A percentile compares a stretch with the other conserved stretches of the same genome.
These are phyloP conservation scores for Irpex lacteus DNA, from an alignment of 1,284 basidiomycete species.

Conservation along the genomic window DNA sequence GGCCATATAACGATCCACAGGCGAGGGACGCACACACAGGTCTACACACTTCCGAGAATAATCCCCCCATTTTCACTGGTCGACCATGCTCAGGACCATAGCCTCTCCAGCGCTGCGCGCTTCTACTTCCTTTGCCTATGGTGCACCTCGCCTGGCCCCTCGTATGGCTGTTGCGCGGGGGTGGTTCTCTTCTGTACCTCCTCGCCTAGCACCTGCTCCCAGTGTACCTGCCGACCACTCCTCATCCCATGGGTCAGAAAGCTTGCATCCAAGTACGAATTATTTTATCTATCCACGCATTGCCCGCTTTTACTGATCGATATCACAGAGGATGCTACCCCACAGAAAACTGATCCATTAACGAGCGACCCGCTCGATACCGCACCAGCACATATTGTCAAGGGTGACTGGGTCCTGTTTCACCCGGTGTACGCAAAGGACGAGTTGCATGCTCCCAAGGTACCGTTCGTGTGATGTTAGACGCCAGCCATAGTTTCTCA, in stretches of 20 bases:
- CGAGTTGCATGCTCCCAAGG: conserved; percentile 78
- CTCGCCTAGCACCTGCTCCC: background rate
- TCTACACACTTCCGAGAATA: background rate
- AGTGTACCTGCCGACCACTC: background rate
- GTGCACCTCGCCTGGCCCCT: background rate
- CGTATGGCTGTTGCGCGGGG: conserved; percentile 2
- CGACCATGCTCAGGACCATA: conserved; percentile 8
- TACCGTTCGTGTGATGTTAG: conserved; percentile 22
- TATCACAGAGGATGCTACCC: conserved; percentile 18
- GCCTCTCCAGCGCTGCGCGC: conserved; percentile 2
- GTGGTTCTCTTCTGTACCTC: conserved; percentile 4
- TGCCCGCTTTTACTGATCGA: background rate
- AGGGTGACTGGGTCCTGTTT: conserved; percentile 80
- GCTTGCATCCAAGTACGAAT: conserved; percentile 31
- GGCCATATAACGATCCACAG: background rate
- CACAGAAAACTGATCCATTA: background rate
- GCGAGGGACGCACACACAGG: background rate
- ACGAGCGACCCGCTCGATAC: conserved; percentile 8
- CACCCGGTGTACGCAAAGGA: conserved; percentile 78
- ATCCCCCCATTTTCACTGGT: background rate
- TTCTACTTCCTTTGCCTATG: background rate
- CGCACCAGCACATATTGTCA: conserved; percentile 29
- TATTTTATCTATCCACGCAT: background rate
- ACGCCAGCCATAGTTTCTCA: background rate
- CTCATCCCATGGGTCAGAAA: conserved; percentile 18